These are phyloP conservation scores for Leishmania lainsoni DNA, from an alignment of 208 protist species.

Conservation along the genomic window DNA sequence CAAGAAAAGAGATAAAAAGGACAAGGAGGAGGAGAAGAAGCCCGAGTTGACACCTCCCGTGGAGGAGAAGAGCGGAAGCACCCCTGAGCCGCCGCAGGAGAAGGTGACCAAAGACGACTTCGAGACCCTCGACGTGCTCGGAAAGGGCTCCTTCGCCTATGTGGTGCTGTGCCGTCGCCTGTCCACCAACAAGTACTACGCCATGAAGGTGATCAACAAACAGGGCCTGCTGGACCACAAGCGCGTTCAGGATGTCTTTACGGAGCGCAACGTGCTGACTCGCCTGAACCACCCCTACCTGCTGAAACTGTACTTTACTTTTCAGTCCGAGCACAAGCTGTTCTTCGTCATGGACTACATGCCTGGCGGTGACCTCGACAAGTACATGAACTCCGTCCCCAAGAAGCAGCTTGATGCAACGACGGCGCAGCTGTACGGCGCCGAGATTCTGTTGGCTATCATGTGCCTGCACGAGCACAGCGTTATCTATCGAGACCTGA, in stretches of 20 bases:
- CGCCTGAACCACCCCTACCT: conserved; percentile 94
- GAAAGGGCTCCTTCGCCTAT: conserved; percentile 95
- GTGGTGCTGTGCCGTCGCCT: conserved; percentile 94
- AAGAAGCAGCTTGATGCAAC: conserved; percentile 88
- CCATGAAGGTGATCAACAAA: conserved; percentile 95
- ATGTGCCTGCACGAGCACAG: conserved; percentile 93
- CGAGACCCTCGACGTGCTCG: conserved; percentile 90
- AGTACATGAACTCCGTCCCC: conserved; percentile 90
- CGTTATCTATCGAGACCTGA: conserved; percentile 95
- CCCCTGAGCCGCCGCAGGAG: conserved; percentile 46
- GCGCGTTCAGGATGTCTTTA: conserved; percentile 92
- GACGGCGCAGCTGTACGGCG: conserved; percentile 93
- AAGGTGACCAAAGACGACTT: conserved; percentile 94
- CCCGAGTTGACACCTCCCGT: conserved; percentile 2
- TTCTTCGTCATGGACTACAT: conserved; percentile 97
- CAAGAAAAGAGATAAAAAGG: conserved; percentile 89
- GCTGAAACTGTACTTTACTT: conserved; percentile 95
- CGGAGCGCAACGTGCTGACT: conserved; percentile 93
- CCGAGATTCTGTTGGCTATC: conserved; percentile 93
- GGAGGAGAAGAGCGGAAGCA: conserved; percentile 32
- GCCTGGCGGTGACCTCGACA: conserved; percentile 93
- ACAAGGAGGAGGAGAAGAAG: conserved; percentile 78
- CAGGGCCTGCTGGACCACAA: conserved; percentile 90
- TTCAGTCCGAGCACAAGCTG: conserved; percentile 96
- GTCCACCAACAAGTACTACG: conserved; percentile 91